Evolutionary conservation across 352 stramenopile genomes (phyloP).

Genomic region (Pythium sp.): DNA sequence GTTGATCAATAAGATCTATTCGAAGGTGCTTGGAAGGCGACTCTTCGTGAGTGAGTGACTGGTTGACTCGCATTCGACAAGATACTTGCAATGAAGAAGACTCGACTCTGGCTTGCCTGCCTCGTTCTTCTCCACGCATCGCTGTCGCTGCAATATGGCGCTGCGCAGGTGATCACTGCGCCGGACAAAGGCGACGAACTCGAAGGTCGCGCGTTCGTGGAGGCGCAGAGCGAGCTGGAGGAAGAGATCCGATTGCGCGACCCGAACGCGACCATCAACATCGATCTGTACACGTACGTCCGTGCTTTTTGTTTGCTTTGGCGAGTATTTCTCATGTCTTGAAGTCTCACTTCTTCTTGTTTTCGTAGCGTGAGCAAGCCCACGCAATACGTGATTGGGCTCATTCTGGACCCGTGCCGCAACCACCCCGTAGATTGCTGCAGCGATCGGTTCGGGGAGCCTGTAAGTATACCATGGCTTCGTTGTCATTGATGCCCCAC

Average conservation of each 20-base stretch:
- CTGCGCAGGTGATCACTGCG: constrained; percentile 54
- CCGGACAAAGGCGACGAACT: constrained; percentile 71
- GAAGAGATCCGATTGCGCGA: constrained; percentile 40
- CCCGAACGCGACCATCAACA: constrained; percentile 46
- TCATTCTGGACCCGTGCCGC: constrained; percentile 82
- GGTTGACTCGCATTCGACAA: not conserved
- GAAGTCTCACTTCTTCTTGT: not conserved
- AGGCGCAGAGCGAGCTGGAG: constrained; percentile 41
- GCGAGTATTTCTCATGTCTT: not conserved
- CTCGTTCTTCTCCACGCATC: not conserved
- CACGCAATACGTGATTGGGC: constrained; percentile 70
- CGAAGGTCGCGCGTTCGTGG: constrained; percentile 45
- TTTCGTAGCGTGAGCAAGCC: constrained; percentile 38
- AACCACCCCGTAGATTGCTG: constrained; percentile 62
- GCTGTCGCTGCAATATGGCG: not conserved
- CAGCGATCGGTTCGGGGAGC: constrained; percentile 75
- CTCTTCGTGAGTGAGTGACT: not conserved
- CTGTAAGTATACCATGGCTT: constrained; percentile 24
- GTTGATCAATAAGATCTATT: no score
- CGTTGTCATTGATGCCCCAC: not conserved
- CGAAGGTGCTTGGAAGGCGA: not conserved
- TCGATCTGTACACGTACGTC: constrained; percentile 62
- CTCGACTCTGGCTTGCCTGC: not conserved
- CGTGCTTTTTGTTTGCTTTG: not conserved
- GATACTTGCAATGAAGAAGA: not conserved